These are phyloP conservation scores for Cercospora canescens DNA, from an alignment of 2,329 filamentous ascomycete genomes.

Conservation along the genomic window DNA sequence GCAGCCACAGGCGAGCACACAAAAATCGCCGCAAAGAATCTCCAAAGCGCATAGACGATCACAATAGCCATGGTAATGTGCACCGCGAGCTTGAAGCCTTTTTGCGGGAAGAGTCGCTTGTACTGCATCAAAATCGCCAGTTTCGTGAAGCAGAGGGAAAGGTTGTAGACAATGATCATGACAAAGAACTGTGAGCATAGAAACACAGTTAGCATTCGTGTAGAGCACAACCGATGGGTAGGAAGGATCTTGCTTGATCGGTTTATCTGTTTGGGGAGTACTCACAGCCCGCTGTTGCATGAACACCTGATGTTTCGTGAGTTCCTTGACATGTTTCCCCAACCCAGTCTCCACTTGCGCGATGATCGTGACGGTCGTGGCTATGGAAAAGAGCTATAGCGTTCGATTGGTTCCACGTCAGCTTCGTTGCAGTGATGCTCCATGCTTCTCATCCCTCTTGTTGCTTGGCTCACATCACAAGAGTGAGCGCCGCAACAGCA, in stretches of 20 bases:
- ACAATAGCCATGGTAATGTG: constrained; percentile 35
- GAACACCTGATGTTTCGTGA: constrained; percentile 7
- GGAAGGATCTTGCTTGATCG: no score
- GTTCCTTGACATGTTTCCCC: constrained; percentile 17
- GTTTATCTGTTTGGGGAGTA: neutral
- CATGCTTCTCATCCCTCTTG: neutral
- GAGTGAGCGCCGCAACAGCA: neutral
- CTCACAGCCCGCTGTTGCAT: constrained; percentile 21
- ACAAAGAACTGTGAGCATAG: constrained; percentile 9
- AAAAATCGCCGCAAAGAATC: constrained; percentile 40
- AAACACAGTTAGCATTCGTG: neutral
- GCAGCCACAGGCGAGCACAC: constrained; percentile 43
- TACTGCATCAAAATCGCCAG: constrained; percentile 51
- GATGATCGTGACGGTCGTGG: constrained; percentile 17
- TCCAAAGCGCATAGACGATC: constrained; percentile 33
- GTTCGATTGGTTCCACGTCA: neutral
- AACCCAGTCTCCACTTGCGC: constrained; percentile 19
- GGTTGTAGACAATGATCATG: constrained; percentile 37
- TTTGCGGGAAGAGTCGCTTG: constrained; percentile 46
- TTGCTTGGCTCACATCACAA: neutral
- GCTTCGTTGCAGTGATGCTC: neutral
- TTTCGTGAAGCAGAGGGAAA: constrained; percentile 42
- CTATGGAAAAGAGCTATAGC: constrained; percentile 13
- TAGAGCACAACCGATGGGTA: no score
- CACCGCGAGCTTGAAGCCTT: constrained; percentile 36